Percentiles rank a stretch among this genome's conserved stretches.
These are phyloP conservation scores for Phtheirospermum japonicum DNA, from an alignment of 257 asterid species.

Conservation along the genomic window DNA sequence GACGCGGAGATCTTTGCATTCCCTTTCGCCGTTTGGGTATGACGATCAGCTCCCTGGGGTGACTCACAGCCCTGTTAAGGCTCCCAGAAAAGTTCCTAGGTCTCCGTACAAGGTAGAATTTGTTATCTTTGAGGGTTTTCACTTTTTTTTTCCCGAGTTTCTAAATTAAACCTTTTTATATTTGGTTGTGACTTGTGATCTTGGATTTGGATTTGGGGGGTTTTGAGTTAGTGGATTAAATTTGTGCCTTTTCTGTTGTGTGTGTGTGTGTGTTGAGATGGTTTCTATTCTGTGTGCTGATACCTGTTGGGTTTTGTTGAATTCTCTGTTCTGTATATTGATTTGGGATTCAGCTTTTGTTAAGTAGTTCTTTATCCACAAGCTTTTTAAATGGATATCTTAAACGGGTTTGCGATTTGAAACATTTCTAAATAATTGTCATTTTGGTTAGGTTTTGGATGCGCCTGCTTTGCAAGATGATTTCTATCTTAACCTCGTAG, in stretches of 20 bases:
- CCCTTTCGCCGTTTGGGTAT: constrained; percentile 71
- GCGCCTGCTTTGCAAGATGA: constrained; percentile 97
- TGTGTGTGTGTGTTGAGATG: not conserved
- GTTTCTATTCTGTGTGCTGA: not conserved
- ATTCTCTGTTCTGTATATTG: constrained; percentile 4
- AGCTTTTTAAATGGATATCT: not conserved
- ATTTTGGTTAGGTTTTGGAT: constrained; percentile 65
- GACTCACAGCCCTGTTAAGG: constrained; percentile 67
- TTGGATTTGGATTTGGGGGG: constrained; percentile 8
- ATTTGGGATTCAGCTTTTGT: constrained; percentile 6
- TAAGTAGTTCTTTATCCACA: not conserved
- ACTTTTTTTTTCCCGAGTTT: constrained; percentile 2
- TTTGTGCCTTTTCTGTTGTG: not conserved
- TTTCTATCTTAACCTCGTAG: constrained; percentile 92
- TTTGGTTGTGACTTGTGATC: not conserved
- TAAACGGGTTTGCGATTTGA: constrained; percentile 5
- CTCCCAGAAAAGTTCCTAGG: constrained; percentile 80
- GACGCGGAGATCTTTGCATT: constrained; percentile 55
- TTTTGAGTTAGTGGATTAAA: constrained; percentile 10
- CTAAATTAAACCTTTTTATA: not conserved
- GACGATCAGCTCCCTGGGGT: constrained; percentile 84
- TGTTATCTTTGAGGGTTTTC: constrained; percentile 12
- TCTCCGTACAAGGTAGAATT: constrained; percentile 77
- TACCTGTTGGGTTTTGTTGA: constrained; percentile 4
- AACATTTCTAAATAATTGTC: constrained; percentile 10